Conservation (phyloP, 768 basidiomycete genomes). For the Leccinellum luteum region DNA sequence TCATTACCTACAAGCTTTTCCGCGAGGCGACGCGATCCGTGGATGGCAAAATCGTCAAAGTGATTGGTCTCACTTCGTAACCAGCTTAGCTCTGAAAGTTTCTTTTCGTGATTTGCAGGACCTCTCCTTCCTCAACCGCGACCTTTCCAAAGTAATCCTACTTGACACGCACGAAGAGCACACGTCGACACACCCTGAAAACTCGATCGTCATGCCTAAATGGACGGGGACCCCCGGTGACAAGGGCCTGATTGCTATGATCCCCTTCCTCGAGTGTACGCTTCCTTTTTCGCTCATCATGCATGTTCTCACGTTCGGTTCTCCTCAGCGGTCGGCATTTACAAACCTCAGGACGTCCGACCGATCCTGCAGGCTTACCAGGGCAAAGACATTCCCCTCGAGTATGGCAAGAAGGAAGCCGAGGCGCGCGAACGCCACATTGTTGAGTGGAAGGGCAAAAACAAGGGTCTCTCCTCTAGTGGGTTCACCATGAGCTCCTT, state of each 20-base stretch:
- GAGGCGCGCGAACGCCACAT: conserved; percentile 75
- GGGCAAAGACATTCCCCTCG: conserved; percentile 84
- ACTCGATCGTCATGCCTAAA: conserved; percentile 76
- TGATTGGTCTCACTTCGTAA: conserved; percentile 22
- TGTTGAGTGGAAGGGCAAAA: conserved; percentile 72
- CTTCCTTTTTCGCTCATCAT: not conserved
- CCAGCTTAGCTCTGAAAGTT: not conserved
- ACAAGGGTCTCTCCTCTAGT: conserved; percentile 36
- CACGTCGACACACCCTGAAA: conserved; percentile 78
- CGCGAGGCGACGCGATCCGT: conserved; percentile 85
- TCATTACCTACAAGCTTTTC: conserved; percentile 86
- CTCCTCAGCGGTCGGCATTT: conserved; percentile 81
- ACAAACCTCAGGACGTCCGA: conserved; percentile 82
- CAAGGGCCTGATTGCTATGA: conserved; percentile 82
- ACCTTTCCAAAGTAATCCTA: conserved; percentile 83
- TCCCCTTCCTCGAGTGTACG: conserved; percentile 93
- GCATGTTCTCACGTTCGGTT: not conserved
- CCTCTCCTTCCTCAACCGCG: conserved; percentile 91
- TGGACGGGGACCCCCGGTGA: conserved; percentile 83
- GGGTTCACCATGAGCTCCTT: conserved; percentile 45
- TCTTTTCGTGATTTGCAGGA: conserved; percentile 48
- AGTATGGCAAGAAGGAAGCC: conserved; percentile 87
- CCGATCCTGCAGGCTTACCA: conserved; percentile 81
- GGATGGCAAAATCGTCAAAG: conserved; percentile 85
- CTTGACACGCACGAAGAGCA: conserved; percentile 86